Evolutionary conservation across 768 basidiomycete genomes (phyloP), one percentile per base, ranked within the genome.

Genomic region (Chalciporus piperatus): DNA sequence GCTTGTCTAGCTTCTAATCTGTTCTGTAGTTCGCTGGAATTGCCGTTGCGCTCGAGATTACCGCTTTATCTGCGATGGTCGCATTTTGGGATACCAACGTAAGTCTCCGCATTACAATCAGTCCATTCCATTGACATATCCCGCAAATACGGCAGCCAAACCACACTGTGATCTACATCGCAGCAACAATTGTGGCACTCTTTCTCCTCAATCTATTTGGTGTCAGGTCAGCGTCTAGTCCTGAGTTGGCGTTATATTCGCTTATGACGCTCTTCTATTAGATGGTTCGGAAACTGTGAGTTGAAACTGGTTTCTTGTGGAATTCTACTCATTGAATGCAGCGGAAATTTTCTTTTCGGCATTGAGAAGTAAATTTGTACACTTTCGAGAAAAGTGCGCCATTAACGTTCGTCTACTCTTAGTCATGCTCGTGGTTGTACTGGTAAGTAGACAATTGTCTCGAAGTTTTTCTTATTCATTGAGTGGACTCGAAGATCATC

Each of bases 31-130:
- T 42, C 49, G n/a, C 45, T 35, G 59, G 50, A n/a, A 76, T 75
- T 54, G 72, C 76, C 5, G 59, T 79, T 14, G 76, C 77, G 3
- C 73, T 77, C 19, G 80, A 81, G 58, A 71, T 82, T 37, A 75
- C 75, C 19, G 81, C 81, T 2, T 73, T 76, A 7, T 66, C 76
- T n/a, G 66, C 79, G 17, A 59, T 83, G 47, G 70, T 82, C 45
- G 63, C 69, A 28, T 81, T 76, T 65, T 83, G 81, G 81, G 74
- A 76, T 61, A 14, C 9, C 5, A 41, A 64, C n/a, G 61, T 64
- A 17, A 46, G 61, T n/a, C 6, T 6, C 16, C 19, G 50, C 7
- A 3, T 27, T 40, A 10, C 7, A 28, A 9, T 2, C 8, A 22
- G 16, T 22, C 17, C 8, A 17, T 10, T n/a, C 38, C 16, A 8